Evolutionary conservation across 768 basidiomycete genomes (phyloP).

Genomic region (Termitomyces heimii): DNA sequence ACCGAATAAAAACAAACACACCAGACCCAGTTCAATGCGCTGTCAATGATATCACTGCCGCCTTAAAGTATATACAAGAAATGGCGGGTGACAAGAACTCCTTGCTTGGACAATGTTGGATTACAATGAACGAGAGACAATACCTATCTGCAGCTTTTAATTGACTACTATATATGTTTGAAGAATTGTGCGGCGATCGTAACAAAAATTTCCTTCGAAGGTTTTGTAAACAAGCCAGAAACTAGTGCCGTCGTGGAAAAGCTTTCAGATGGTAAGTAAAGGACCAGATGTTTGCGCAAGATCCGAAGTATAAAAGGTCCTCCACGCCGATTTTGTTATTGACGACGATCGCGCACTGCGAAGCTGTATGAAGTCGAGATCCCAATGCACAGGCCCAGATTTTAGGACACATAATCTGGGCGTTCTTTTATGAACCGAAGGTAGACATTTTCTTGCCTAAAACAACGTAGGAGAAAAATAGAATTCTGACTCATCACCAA

Average conservation of each 20-base stretch:
- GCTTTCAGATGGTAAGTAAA: too few relatives aligned
- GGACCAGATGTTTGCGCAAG: too few relatives aligned
- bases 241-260: background rate
- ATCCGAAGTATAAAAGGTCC: background rate
- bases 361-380: background rate
- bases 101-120: background rate
- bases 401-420: background rate
- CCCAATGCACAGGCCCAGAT: background rate
- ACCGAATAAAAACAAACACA: too few relatives aligned
- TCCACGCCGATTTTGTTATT: background rate
- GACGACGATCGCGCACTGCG: background rate
- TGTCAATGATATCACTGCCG: background rate
- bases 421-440: background rate
- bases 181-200: too few relatives aligned
- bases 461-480: slow-evolving; percentile 11
- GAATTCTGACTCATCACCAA: slow-evolving; percentile 2
- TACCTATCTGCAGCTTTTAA: too few relatives aligned
- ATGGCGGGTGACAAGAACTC: background rate
- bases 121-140: too few relatives aligned
- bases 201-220: background rate
- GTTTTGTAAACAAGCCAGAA: background rate
- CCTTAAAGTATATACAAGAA: background rate
- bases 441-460: background rate
- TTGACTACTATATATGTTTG: too few relatives aligned
- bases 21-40: too few relatives aligned